Evolutionary conservation across 1,139 yeast species (phyloP).

Genomic region (Casaregolazyma suthepensis): DNA sequence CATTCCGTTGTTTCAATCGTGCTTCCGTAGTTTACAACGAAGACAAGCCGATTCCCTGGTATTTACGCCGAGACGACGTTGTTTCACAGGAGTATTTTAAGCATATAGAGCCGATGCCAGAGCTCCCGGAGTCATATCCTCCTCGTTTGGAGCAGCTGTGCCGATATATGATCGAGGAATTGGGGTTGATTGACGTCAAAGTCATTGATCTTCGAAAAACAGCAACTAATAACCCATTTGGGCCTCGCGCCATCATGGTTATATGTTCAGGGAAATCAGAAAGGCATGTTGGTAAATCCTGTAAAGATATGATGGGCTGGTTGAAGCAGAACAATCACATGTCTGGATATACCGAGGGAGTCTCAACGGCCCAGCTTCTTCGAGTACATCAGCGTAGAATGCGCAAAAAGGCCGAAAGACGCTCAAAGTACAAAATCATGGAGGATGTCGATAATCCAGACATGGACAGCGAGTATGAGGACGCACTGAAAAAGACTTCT

Average conservation of each 20-base stretch:
- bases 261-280: conserved; percentile 75
- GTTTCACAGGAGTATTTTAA: conserved; percentile 15
- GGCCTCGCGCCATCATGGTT: conserved; percentile 43
- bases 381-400: conserved; percentile 59
- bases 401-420: conserved; percentile 48
- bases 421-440: conserved; percentile 17
- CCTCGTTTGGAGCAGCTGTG: conserved; percentile 41
- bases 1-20: neutral
- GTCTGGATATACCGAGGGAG: conserved; percentile 63
- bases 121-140: conserved; percentile 55
- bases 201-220: conserved; percentile 54
- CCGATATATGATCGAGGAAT: conserved; percentile 45
- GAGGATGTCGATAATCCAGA: conserved; percentile 7
- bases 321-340: conserved; percentile 40
- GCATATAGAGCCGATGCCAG: conserved; percentile 24
- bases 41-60: conserved; percentile 23
- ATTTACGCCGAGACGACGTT: conserved; percentile 23
- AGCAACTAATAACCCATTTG: conserved; percentile 39
- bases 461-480: conserved; percentile 17
- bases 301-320: conserved; percentile 47
- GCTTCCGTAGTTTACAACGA: neutral
- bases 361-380: conserved; percentile 53
- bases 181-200: conserved; percentile 58
- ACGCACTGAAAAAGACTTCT: conserved; percentile 24
- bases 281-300: conserved; percentile 69